These are phyloP conservation scores for Botryotinia convoluta DNA, from an alignment of 2,329 filamentous ascomycete species.

Conservation along the genomic window DNA sequence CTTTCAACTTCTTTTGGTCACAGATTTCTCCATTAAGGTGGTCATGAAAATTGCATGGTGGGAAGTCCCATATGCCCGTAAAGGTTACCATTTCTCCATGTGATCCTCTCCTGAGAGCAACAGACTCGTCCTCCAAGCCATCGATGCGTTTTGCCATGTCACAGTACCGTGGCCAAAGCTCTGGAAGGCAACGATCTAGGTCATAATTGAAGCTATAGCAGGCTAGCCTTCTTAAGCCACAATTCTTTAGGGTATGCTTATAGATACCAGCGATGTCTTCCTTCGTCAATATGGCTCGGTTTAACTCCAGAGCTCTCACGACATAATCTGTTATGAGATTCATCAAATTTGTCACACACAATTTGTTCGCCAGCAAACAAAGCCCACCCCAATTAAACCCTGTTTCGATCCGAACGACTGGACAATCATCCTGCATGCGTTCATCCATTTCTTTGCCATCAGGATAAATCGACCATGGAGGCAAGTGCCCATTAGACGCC, in stretches of 20 bases:
- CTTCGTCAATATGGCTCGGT: background rate
- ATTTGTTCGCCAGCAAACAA: background rate
- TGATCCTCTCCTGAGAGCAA: background rate
- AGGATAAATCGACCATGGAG: background rate
- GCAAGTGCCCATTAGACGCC: background rate
- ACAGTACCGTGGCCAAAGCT: background rate
- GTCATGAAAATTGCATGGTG: background rate
- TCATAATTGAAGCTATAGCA: background rate
- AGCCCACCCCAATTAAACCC: background rate
- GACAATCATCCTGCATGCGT: background rate
- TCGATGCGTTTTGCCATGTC: background rate
- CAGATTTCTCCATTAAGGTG: background rate
- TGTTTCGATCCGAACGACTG: no score
- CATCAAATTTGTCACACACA: background rate
- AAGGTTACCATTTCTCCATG: background rate
- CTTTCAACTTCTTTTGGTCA: background rate
- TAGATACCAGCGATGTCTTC: background rate
- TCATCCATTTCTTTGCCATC: background rate
- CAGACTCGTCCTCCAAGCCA: background rate
- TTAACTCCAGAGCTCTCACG: background rate
- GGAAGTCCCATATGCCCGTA: background rate
- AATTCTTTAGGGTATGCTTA: background rate
- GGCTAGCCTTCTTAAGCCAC: background rate
- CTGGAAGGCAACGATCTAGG: background rate
- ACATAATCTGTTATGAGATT: background rate